Evolutionary conservation across 768 basidiomycete genomes (phyloP).

Genomic region (Lactifluus subvellereus): DNA sequence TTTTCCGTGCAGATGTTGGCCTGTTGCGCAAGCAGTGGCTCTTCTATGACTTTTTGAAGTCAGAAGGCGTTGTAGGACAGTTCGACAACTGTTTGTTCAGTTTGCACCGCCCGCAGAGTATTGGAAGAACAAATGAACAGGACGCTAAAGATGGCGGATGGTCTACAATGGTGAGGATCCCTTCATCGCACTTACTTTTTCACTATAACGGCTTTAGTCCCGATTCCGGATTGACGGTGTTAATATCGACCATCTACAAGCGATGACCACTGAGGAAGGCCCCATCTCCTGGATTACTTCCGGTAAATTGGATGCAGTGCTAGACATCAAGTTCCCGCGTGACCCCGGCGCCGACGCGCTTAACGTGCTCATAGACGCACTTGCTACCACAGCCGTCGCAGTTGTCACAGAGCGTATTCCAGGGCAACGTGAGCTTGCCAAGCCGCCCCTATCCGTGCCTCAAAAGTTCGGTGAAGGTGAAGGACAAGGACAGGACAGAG

Average conservation of each 20-base stretch:
- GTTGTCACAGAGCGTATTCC: constrained; percentile 64
- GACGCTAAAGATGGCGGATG: constrained; percentile 80
- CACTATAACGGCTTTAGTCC: constrained; percentile 45
- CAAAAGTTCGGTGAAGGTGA: constrained; percentile 35
- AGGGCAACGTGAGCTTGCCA: constrained; percentile 79
- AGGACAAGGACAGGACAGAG: constrained; percentile 40
- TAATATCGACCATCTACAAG: constrained; percentile 91
- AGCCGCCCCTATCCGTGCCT: constrained; percentile 78
- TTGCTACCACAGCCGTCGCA: constrained; percentile 55
- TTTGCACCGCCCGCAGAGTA: constrained; percentile 91
- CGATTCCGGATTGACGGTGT: constrained; percentile 96
- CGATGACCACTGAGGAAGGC: constrained; percentile 71
- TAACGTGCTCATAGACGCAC: constrained; percentile 82
- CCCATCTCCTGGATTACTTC: constrained; percentile 98
- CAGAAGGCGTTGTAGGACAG: constrained; percentile 95
- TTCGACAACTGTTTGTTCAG: constrained; percentile 98
- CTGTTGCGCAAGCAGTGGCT: constrained; percentile 88
- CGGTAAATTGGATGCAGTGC: constrained; percentile 92
- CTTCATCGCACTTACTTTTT: background rate
- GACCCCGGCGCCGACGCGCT: constrained; percentile 69
- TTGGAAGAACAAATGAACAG: constrained; percentile 83
- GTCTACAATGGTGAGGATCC: constrained; percentile 27
- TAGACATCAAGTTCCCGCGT: constrained; percentile 95
- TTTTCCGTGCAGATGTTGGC: constrained; percentile 87
- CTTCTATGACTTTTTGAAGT: constrained; percentile 86